A percentile compares a stretch with the other conserved stretches of the same genome.
These are phyloP conservation scores for Fragilaria radians DNA, from an alignment of 108 stramenopile genomes.

Conservation along the genomic window DNA sequence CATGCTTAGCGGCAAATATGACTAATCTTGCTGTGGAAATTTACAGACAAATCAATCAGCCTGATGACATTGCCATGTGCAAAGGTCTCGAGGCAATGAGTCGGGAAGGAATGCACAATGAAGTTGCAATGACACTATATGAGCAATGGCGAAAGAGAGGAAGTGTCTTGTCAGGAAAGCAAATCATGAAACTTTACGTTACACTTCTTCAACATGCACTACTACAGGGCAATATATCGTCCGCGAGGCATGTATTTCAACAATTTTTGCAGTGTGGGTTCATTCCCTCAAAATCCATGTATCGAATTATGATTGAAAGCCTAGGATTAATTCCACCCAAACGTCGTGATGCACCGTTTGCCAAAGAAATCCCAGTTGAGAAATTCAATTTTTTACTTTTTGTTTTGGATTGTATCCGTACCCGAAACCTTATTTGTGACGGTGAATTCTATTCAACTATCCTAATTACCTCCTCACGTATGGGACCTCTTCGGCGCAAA, in stretches of 20 bases:
- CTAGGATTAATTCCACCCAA: constrained; percentile 12
- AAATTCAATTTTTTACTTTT: constrained; percentile 65
- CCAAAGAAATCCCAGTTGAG: constrained; percentile 10
- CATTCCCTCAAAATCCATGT: constrained; percentile 66
- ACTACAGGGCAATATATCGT: too few relatives aligned
- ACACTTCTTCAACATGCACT: constrained; percentile 32
- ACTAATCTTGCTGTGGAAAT: constrained; percentile 57
- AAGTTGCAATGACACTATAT: constrained; percentile 37
- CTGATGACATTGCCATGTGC: constrained; percentile 64
- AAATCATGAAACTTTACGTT: constrained; percentile 54
- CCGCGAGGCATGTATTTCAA: too few relatives aligned
- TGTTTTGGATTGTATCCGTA: constrained; percentile 55
- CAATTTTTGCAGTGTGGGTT: too few relatives aligned
- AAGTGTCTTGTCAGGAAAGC: constrained; percentile 49
- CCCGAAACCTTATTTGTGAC: constrained; percentile 58
- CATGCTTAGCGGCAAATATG: constrained; percentile 56
- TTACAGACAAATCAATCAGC: constrained; percentile 54
- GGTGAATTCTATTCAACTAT: constrained; percentile 54
- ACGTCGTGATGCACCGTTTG: too few relatives aligned
- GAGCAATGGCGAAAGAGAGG: constrained; percentile 32
- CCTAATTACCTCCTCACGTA: constrained; percentile 33
- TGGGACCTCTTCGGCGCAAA: constrained; percentile 49
- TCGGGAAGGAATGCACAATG: constrained; percentile 27
- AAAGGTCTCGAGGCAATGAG: constrained; percentile 61
- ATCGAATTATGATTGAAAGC: constrained; percentile 35